phyloP scores from a whole-genome alignment of 1,284 basidiomycete genomes.

The Rhodofomes roseus region DNA sequence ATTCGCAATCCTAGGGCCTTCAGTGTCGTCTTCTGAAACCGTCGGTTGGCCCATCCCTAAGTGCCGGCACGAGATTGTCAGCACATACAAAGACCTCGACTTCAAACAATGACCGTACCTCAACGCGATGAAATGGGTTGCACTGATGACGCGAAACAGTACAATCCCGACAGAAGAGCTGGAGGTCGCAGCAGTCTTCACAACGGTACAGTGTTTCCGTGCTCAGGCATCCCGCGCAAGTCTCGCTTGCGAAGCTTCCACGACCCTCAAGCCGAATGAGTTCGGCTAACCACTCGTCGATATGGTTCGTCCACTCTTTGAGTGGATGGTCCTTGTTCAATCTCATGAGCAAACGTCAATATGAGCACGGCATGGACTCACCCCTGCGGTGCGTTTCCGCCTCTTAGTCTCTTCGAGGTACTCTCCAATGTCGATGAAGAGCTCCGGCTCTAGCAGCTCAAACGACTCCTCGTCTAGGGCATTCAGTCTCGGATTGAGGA shows the following conservation, averaged over 20 bases:
- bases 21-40: background rate
- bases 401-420: background rate
- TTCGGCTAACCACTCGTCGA: slow-evolving; percentile 9
- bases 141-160: background rate
- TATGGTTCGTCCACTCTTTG: slow-evolving; percentile 2
- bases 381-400: background rate
- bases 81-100: background rate
- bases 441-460: too few species aligned
- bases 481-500: too few species aligned
- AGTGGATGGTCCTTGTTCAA: slow-evolving; percentile 8
- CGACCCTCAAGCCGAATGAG: slow-evolving; percentile 11
- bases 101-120: background rate
- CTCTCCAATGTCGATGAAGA: background rate
- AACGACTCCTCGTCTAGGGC: too few species aligned
- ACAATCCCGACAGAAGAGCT: background rate
- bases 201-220: background rate
- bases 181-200: background rate
- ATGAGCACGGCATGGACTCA: background rate
- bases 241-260: background rate
- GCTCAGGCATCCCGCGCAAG: slow-evolving; percentile 1
- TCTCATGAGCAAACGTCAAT: background rate
- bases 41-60: background rate
- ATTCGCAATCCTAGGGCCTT: slow-evolving; percentile 5
- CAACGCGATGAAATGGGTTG: background rate
- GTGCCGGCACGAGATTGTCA: background rate